Conservation (phyloP, 2,329 filamentous ascomycete species). For the Magnaporthiopsis rhizophila region DNA sequence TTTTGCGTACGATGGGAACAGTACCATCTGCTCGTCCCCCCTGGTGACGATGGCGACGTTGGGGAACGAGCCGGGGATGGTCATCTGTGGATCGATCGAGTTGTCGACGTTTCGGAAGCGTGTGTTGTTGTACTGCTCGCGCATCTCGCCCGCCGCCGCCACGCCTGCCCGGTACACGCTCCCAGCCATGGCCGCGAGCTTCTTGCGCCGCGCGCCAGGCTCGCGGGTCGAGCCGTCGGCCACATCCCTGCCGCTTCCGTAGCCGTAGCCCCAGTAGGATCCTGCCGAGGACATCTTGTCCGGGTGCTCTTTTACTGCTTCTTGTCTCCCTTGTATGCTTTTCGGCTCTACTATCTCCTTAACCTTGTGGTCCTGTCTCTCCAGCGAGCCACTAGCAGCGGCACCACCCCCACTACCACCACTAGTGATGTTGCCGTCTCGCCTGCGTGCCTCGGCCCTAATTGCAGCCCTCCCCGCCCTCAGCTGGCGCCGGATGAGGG, state of each 20-base stretch:
- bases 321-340: slow-evolving; percentile 2
- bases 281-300: slow-evolving; percentile 3
- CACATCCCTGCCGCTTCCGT: slow-evolving; percentile 12
- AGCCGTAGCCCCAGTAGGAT: slow-evolving; percentile 16
- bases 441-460: slow-evolving; percentile 12
- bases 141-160: slow-evolving; percentile 49
- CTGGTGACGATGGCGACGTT: slow-evolving; percentile 73
- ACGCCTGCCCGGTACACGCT: slow-evolving; percentile 49
- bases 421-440: slow-evolving; percentile 22
- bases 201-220: slow-evolving; percentile 66
- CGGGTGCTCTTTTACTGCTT: neutral
- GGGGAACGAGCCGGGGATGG: slow-evolving; percentile 71
- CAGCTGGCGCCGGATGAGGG: slow-evolving; percentile 4
- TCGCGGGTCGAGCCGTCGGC: slow-evolving; percentile 35
- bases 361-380: neutral
- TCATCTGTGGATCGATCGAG: slow-evolving; percentile 26
- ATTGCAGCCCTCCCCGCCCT: slow-evolving; percentile 4
- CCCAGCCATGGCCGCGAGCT: slow-evolving; percentile 59
- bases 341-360: neutral
- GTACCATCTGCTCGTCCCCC: slow-evolving; percentile 83
- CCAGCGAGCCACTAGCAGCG: neutral
- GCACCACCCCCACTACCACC: too few relatives aligned
- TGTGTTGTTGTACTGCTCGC: slow-evolving; percentile 51
- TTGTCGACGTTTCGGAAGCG: slow-evolving; percentile 29
- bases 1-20: slow-evolving; percentile 92